These are phyloP conservation scores for Pichia cephalocereana DNA, from an alignment of 805 yeast genomes.

Conservation along the genomic window DNA sequence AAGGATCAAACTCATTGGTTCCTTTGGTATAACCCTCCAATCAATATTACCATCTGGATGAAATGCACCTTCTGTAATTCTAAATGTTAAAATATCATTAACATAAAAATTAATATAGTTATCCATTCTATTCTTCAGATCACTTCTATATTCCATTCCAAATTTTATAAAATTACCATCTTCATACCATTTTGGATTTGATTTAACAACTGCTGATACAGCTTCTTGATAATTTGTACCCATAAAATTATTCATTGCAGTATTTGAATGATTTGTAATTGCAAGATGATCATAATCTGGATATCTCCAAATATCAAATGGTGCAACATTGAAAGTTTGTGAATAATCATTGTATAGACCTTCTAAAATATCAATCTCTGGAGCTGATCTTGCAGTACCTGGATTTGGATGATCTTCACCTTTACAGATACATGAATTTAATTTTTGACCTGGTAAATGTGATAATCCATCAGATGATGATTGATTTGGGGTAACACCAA, in stretches of 20 bases:
- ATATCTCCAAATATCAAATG: slow-evolving; percentile 35
- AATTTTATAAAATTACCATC: slow-evolving; percentile 24
- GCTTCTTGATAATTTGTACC: slow-evolving; percentile 35
- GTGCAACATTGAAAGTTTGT: slow-evolving; percentile 36
- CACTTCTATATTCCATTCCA: slow-evolving; percentile 29
- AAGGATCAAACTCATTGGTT: slow-evolving; percentile 75
- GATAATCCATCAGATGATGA: slow-evolving; percentile 73
- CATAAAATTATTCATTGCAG: slow-evolving; percentile 30
- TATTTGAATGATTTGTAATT: slow-evolving; percentile 22
- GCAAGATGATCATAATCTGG: slow-evolving; percentile 31
- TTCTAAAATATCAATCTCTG: slow-evolving; percentile 81
- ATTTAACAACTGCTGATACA: slow-evolving; percentile 28
- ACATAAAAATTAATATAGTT: slow-evolving; percentile 30
- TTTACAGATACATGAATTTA: slow-evolving; percentile 63
- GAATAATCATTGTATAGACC: slow-evolving; percentile 30
- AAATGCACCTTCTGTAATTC: slow-evolving; percentile 26
- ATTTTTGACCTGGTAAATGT: slow-evolving; percentile 66
- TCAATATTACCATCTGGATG: slow-evolving; percentile 47
- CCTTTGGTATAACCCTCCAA: slow-evolving; percentile 67
- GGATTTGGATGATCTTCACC: slow-evolving; percentile 73
- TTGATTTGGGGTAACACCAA: slow-evolving; percentile 83
- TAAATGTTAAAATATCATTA: slow-evolving; percentile 23
- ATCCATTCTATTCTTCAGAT: slow-evolving; percentile 14
- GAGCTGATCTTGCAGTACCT: slow-evolving; percentile 80
- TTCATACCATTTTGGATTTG: slow-evolving; percentile 31